These are phyloP conservation scores for Zasmidium angulare DNA, from an alignment of 2,329 filamentous ascomycete genomes.

Conservation along the genomic window DNA sequence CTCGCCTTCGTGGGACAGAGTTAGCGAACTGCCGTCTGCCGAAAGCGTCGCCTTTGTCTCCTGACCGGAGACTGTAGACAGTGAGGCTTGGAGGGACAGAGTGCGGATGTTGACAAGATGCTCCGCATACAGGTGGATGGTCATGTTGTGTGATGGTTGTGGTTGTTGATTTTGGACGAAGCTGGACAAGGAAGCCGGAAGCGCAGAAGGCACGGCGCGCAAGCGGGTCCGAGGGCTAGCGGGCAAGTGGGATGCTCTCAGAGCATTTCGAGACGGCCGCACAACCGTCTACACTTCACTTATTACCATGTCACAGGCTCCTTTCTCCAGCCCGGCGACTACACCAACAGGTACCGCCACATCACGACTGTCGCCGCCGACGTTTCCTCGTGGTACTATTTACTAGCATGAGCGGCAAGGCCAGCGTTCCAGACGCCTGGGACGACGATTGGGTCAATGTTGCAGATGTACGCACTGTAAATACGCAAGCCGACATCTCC, in stretches of 20 bases:
- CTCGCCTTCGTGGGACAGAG: slow-evolving; percentile 48
- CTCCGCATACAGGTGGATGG: slow-evolving; percentile 57
- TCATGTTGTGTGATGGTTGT: slow-evolving; percentile 13
- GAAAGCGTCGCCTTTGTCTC: slow-evolving; percentile 47
- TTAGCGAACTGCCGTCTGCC: slow-evolving; percentile 44
- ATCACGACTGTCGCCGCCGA: neutral
- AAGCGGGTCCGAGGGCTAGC: neutral
- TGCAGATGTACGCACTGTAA: slow-evolving; percentile 60
- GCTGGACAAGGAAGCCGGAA: too few species aligned
- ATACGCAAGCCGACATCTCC: neutral
- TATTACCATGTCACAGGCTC: neutral
- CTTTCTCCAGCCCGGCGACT: neutral
- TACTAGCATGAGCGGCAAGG: slow-evolving; percentile 44
- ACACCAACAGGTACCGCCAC: neutral
- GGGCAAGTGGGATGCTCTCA: neutral
- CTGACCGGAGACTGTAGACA: slow-evolving; percentile 45
- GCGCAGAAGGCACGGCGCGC: too few species aligned
- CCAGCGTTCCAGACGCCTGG: slow-evolving; percentile 73
- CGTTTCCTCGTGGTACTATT: neutral
- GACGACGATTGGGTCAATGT: slow-evolving; percentile 85
- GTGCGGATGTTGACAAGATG: slow-evolving; percentile 61
- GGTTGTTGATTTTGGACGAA: too few species aligned
- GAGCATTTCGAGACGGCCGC: neutral
- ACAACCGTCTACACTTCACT: neutral
- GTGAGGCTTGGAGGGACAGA: slow-evolving; percentile 56